Percentiles rank a stretch among this genome's conserved stretches.
phyloP scores from a whole-genome alignment of 352 stramenopile genomes.

The Thalassiosira sp. region DNA sequence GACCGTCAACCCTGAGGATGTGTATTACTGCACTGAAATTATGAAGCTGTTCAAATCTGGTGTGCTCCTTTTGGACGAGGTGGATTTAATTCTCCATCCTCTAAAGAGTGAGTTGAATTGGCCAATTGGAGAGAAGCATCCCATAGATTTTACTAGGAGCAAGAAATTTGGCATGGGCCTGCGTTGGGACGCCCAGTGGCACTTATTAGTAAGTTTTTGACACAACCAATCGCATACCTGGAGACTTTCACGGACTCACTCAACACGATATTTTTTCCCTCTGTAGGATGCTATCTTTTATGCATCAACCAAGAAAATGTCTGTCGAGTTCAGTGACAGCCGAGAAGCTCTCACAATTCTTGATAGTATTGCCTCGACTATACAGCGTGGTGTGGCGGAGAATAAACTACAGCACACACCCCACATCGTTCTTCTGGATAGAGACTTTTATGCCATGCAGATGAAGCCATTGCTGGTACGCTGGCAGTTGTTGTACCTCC shows the following conservation, averaged over 20 bases:
- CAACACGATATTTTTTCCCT: not conserved
- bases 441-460: constrained; percentile 91
- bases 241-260: not conserved
- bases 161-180: constrained; percentile 88
- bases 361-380: constrained; percentile 83
- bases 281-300: constrained; percentile 91
- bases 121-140: constrained; percentile 88
- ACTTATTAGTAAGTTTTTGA: constrained; percentile 81
- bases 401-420: constrained; percentile 96
- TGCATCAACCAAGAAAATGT: constrained; percentile 85
- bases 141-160: constrained; percentile 87
- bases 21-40: constrained; percentile 86
- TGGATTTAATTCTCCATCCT: constrained; percentile 89
- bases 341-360: constrained; percentile 87
- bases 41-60: constrained; percentile 86
- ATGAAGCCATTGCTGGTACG: constrained; percentile 93
- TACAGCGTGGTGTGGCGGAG: constrained; percentile 88
- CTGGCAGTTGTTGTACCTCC: constrained; percentile 90
- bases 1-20: constrained; percentile 80
- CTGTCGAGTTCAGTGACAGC: constrained; percentile 87
- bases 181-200: constrained; percentile 89
- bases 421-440: constrained; percentile 96
- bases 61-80: constrained; percentile 89
- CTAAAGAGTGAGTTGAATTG: constrained; percentile 92
- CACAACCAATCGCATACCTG: not conserved